These are phyloP conservation scores for Gnetum montanum DNA, from an alignment of 75 land plant genomes.

Conservation along the genomic window DNA sequence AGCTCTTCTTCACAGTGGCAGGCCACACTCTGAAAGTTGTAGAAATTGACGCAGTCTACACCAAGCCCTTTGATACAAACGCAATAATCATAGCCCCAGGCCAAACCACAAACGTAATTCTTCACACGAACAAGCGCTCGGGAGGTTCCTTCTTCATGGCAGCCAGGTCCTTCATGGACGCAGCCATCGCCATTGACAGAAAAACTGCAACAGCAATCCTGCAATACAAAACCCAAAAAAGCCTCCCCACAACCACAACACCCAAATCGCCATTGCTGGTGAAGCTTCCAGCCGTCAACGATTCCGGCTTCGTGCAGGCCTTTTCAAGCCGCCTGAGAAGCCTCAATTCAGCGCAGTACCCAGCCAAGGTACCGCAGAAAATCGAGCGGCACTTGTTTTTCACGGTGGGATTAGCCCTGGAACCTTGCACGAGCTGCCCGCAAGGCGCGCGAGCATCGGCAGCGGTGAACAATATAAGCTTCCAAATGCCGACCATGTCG, in stretches of 20 bases:
- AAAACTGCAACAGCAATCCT: slow-evolving; percentile 29
- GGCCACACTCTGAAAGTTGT: slow-evolving; percentile 50
- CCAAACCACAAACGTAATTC: slow-evolving; percentile 39
- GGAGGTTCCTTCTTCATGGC: slow-evolving; percentile 44
- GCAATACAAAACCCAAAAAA: slow-evolving; percentile 14
- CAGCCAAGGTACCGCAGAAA: slow-evolving; percentile 27
- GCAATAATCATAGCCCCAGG: slow-evolving; percentile 37
- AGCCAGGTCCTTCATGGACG: slow-evolving; percentile 30
- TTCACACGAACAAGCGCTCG: slow-evolving; percentile 24
- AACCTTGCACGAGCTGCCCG: slow-evolving; percentile 20
- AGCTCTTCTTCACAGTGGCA: slow-evolving; percentile 49
- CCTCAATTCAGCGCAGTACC: slow-evolving; percentile 20
- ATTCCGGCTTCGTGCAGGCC: slow-evolving; percentile 18
- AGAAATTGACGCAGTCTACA: slow-evolving; percentile 54
- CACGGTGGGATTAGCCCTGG: slow-evolving; percentile 30
- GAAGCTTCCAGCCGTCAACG: slow-evolving; percentile 19
- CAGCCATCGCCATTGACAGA: slow-evolving; percentile 20
- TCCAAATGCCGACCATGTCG: slow-evolving; percentile 26
- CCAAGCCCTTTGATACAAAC: slow-evolving; percentile 27
- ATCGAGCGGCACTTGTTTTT: slow-evolving; percentile 26
- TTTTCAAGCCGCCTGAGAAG: slow-evolving; percentile 22
- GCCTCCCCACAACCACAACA: background rate
- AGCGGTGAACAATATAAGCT: slow-evolving; percentile 40
- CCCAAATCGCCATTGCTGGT: slow-evolving; percentile 12
- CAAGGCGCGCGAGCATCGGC: slow-evolving; percentile 17